Base-by-base conservation (phyloP, 1,139 yeast genomes). In the Casaregolazyma suthepensis region DNA sequence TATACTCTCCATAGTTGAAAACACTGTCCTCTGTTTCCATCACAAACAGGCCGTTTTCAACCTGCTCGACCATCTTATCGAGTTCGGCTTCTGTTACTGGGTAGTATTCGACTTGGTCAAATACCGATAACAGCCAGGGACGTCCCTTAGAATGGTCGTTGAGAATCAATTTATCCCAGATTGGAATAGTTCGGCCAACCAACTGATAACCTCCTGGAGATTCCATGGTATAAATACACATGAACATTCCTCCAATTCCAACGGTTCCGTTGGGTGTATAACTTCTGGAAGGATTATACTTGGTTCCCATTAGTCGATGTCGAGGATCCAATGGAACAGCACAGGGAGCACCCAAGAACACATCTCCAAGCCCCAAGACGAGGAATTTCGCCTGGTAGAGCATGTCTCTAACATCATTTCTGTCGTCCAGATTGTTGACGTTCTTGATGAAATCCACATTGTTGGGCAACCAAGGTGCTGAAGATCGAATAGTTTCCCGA, bases 201-300 rank as follows among this genome's bases (percentile, higher is more conserved):
- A 93, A 79, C 74, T 91, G 98, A 72, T 93, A 93, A 31, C 99
- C 99, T 72, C 99, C 99, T 52, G 99, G 99, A 23, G 96, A 88
- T 63, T 91, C 96, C 91, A 91, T 90, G 46, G 98, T 90, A 72
- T 93, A 93, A 63, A 93, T 91, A 75, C 98, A 91, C 97, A 91
- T 90, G 76, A 90, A 93, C 85, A 85, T 89, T 62, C 98, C 98
- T 61, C 98, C 99, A 68, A 93, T 85, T 66, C 99, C 99, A 60
- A 93, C 98, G 42, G 94, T 87, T 62, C 98, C 99, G 66, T 89
- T 88, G 45, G 97, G 96, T 3, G 99, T 93, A 74, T 78, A 89
- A 1, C 97, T 89, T 76, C 99, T 82, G 17, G 96, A 87, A 29
- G 99, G 99, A 66, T 93, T 93, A 72, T 93, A 93, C 72, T 93